Evolutionary conservation across 208 protist species (phyloP).

Genomic region (Jaenimonas drosophilae): DNA sequence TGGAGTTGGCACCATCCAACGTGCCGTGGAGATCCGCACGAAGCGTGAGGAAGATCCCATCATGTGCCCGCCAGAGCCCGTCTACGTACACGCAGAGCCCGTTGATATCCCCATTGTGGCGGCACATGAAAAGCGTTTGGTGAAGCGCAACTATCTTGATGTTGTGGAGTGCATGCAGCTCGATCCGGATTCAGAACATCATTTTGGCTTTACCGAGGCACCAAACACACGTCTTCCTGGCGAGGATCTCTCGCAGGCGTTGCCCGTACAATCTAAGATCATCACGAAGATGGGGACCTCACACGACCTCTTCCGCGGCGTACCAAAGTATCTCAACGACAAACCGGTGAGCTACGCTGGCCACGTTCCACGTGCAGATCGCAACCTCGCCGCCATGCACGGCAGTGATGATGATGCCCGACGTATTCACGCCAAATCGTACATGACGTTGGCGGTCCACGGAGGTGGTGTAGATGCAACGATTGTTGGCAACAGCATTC

Average conservation of each 20-base stretch:
- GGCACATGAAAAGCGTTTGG: slow-evolving; percentile 27
- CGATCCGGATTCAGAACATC: slow-evolving; percentile 47
- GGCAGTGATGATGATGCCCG: slow-evolving; percentile 54
- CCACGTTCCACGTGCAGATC: slow-evolving; percentile 32
- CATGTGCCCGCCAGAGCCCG: slow-evolving; percentile 21
- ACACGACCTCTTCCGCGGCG: slow-evolving; percentile 54
- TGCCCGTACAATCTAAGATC: slow-evolving; percentile 48
- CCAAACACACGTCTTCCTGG: slow-evolving; percentile 37
- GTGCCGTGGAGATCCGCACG: slow-evolving; percentile 60
- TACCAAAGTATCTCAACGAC: slow-evolving; percentile 43
- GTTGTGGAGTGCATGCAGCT: slow-evolving; percentile 68
- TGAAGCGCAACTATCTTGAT: slow-evolving; percentile 61
- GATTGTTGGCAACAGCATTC: slow-evolving; percentile 24
- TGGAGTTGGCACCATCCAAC: slow-evolving; percentile 57
- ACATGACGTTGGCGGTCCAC: slow-evolving; percentile 82
- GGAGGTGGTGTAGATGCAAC: slow-evolving; percentile 62
- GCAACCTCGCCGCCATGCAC: slow-evolving; percentile 31
- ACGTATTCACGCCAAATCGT: slow-evolving; percentile 71
- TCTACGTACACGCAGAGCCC: slow-evolving; percentile 10
- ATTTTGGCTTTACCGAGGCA: slow-evolving; percentile 30
- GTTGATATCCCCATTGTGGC: slow-evolving; percentile 10
- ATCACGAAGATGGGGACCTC: slow-evolving; percentile 67
- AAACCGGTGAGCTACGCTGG: slow-evolving; percentile 45
- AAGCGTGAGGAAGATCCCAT: slow-evolving; percentile 43
- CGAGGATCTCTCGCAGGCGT: slow-evolving; percentile 26